A percentile compares a stretch with the other conserved stretches of the same genome.
These are phyloP conservation scores for Liriodendron chinense DNA, from an alignment of 164 flowering plant genomes.

Conservation along the genomic window DNA sequence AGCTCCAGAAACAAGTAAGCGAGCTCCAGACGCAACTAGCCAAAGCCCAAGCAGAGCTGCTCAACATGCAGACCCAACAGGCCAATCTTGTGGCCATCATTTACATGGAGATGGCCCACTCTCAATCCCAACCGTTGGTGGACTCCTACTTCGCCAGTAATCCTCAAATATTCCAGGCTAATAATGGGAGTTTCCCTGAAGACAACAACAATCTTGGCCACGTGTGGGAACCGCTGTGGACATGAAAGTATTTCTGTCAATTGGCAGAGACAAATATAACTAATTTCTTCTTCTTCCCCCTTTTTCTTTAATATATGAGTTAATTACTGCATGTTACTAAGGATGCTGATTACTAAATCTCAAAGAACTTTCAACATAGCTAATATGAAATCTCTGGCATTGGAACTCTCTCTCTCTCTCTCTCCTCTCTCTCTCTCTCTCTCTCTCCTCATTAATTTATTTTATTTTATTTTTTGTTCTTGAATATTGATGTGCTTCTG, in stretches of 20 bases:
- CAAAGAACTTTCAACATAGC: too few relatives aligned
- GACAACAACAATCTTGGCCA: constrained; percentile 20
- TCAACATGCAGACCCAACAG: constrained; percentile 52
- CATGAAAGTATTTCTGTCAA: constrained; percentile 11
- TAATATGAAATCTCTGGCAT: too few relatives aligned
- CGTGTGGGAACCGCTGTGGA: constrained; percentile 44
- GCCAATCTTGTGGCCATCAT: constrained; percentile 44
- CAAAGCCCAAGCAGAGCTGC: constrained; percentile 59
- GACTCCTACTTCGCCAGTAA: constrained; percentile 7
- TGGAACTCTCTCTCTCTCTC: too few relatives aligned
- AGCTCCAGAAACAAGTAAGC: constrained; percentile 65
- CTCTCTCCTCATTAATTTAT: too few relatives aligned
- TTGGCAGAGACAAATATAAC: not conserved
- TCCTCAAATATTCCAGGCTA: constrained; percentile 14
- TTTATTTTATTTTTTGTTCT: too few relatives aligned
- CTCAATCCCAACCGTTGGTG: constrained; percentile 7
- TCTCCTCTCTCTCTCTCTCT: too few relatives aligned
- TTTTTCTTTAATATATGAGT: not conserved
- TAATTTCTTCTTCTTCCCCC: not conserved
- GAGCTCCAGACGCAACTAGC: constrained; percentile 66
- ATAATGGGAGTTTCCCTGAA: constrained; percentile 21
- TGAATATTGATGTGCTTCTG: too few relatives aligned
- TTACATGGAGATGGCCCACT: constrained; percentile 48
- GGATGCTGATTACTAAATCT: too few relatives aligned
- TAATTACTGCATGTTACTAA: too few relatives aligned